Percentiles rank a stretch among this genome's conserved stretches.
Conservation (phyloP, 2,329 filamentous ascomycete species). For the Cordyceps javanica region DNA sequence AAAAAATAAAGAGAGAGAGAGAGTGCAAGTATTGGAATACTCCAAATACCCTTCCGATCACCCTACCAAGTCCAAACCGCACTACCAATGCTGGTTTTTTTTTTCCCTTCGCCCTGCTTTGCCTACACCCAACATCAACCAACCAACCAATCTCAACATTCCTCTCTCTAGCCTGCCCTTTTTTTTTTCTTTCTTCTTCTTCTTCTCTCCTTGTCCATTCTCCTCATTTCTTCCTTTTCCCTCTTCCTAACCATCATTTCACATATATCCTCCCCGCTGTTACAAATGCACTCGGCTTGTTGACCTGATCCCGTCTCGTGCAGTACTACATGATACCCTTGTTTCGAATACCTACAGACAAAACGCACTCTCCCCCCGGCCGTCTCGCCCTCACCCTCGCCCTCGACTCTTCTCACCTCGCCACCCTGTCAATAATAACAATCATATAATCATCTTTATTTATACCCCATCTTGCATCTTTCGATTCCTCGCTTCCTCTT, state of each 20-base stretch:
- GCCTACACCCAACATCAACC: background rate
- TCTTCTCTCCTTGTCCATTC: background rate
- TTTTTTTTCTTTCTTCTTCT: background rate
- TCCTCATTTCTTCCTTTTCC: background rate
- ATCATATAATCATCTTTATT: background rate
- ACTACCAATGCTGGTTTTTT: background rate
- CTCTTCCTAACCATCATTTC: background rate
- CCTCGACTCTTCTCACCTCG: background rate
- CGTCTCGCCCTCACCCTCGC: background rate
- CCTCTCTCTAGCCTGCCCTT: background rate
- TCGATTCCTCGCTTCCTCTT: background rate
- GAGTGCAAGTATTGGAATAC: too few species aligned
- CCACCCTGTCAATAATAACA: background rate
- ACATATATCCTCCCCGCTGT: background rate
- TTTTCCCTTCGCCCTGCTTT: background rate
- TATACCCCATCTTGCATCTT: conserved; percentile 5
- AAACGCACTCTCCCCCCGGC: background rate
- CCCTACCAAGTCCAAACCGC: background rate
- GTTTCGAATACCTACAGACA: conserved; percentile 7
- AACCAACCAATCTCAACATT: background rate
- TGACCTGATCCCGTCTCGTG: too few species aligned
- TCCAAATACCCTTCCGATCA: background rate
- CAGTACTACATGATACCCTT: conserved; percentile 12
- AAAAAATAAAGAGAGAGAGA: too few species aligned
- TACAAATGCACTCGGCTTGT: background rate